Conservation (phyloP, 2,329 filamentous ascomycete species). For the Cyanodermella asteris region DNA sequence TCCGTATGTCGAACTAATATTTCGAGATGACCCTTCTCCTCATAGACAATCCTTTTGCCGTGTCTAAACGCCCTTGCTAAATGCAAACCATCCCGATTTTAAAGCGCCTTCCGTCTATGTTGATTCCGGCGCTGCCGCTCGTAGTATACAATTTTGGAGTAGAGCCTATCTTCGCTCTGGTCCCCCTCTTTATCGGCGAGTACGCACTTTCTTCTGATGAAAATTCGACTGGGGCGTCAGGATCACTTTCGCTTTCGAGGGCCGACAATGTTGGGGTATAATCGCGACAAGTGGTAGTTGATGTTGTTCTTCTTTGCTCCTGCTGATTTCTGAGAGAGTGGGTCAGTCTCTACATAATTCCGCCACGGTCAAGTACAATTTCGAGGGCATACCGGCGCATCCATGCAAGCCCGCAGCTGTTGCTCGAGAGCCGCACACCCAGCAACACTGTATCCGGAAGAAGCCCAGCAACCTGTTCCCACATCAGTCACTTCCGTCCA, state of each 20-base stretch:
- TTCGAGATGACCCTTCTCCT: too few species aligned
- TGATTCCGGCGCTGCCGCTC: too few species aligned
- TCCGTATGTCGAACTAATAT: too few species aligned
- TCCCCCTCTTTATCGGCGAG: too few species aligned
- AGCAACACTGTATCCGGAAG: conserved; percentile 16
- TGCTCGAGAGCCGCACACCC: conserved; percentile 32
- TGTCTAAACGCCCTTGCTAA: too few species aligned
- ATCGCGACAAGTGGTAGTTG: conserved; percentile 58
- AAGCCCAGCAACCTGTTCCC: conserved; percentile 57
- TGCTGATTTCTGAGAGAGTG: conserved; percentile 29
- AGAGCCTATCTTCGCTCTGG: too few species aligned
- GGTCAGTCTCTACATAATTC: conserved; percentile 6
- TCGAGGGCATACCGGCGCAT: conserved; percentile 36
- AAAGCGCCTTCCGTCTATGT: too few species aligned
- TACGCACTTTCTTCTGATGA: too few species aligned
- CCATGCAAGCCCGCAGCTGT: conserved; percentile 42
- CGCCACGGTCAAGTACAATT: background rate
- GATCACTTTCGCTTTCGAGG: conserved; percentile 33
- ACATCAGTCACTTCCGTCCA: conserved; percentile 3
- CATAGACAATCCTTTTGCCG: too few species aligned
- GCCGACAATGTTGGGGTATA: conserved; percentile 43
- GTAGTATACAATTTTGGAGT: too few species aligned
- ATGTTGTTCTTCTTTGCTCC: conserved; percentile 43
- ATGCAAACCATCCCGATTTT: too few species aligned
- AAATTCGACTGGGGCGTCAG: conserved; percentile 7